These are phyloP conservation scores for Rhodotorula babjevae DNA, from an alignment of 768 basidiomycete species.

Conservation along the genomic window DNA sequence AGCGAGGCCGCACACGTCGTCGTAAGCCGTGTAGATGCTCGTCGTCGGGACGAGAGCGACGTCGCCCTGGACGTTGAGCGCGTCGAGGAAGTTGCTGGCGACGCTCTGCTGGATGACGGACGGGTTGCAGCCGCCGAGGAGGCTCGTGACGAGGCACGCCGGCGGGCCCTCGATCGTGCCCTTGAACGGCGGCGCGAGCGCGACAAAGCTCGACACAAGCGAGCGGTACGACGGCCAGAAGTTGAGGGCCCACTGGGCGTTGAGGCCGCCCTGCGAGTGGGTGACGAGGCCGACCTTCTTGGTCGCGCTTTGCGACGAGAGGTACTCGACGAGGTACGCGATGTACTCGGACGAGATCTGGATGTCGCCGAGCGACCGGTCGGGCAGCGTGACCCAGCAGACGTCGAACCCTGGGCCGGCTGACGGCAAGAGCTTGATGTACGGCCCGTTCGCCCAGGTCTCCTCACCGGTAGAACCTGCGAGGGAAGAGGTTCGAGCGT, in stretches of 20 bases:
- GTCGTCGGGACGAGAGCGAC: constrained; percentile 43
- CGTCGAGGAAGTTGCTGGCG: constrained; percentile 41
- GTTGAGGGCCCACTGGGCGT: constrained; percentile 34
- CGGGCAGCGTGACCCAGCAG: constrained; percentile 41
- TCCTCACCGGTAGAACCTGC: constrained; percentile 34
- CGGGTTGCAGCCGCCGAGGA: constrained; percentile 40
- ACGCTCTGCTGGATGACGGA: constrained; percentile 41
- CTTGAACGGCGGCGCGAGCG: constrained; percentile 42
- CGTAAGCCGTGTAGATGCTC: constrained; percentile 30
- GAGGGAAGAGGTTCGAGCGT: not conserved
- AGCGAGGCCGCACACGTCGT: not conserved
- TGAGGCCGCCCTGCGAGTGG: constrained; percentile 41
- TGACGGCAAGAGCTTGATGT: constrained; percentile 39
- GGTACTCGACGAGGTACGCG: constrained; percentile 40
- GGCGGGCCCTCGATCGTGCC: constrained; percentile 40
- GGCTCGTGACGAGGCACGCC: constrained; percentile 23
- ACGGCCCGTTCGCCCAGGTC: constrained; percentile 43
- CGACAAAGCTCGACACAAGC: constrained; percentile 38
- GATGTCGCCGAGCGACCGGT: constrained; percentile 38
- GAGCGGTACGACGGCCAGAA: constrained; percentile 41
- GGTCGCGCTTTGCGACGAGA: constrained; percentile 38
- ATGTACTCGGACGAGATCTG: constrained; percentile 43
- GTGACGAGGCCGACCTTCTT: constrained; percentile 43
- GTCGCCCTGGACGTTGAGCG: constrained; percentile 37
- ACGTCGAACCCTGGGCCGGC: constrained; percentile 41